These are phyloP conservation scores for Alternaria panax DNA, from an alignment of 2,329 filamentous ascomycete species.

Conservation along the genomic window DNA sequence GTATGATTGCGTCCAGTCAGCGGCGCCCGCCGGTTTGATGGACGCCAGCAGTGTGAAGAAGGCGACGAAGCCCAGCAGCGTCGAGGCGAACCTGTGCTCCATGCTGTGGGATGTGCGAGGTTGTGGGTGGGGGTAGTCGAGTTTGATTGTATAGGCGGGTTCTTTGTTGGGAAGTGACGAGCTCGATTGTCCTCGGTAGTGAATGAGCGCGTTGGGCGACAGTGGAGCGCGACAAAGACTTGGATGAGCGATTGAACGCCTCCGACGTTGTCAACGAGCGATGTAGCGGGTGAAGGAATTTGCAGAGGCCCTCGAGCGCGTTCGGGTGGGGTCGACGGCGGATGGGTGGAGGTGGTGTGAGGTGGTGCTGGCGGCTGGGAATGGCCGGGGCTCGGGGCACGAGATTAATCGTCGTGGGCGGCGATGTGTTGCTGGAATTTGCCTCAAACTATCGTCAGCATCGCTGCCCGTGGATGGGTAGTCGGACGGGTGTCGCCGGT, in stretches of 20 bases:
- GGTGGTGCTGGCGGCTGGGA: constrained; percentile 11
- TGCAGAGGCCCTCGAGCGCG: neutral
- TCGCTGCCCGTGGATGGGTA: constrained; percentile 20
- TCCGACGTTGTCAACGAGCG: constrained; percentile 21
- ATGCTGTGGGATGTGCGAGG: constrained; percentile 20
- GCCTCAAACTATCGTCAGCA: constrained; percentile 34
- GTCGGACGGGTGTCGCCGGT: constrained; percentile 21
- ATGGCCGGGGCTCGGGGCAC: neutral
- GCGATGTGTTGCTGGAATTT: constrained; percentile 9
- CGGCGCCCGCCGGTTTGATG: constrained; percentile 6
- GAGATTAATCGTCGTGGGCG: neutral
- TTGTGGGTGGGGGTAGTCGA: constrained; percentile 5
- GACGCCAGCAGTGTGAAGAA: constrained; percentile 28
- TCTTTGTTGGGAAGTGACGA: neutral
- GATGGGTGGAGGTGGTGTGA: constrained; percentile 15
- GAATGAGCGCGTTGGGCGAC: constrained; percentile 14
- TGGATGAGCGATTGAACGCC: constrained; percentile 36
- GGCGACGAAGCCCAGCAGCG: constrained; percentile 27
- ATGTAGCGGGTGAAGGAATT: constrained; percentile 4
- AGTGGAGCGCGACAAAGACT: constrained; percentile 13
- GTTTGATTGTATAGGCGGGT: constrained; percentile 5
- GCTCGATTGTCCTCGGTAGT: neutral
- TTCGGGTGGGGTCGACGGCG: constrained; percentile 8
- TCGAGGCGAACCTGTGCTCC: constrained; percentile 16
- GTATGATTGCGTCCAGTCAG: constrained; percentile 36